Percentiles rank a stretch among this genome's conserved stretches.
phyloP scores from a whole-genome alignment of 2,329 filamentous ascomycete genomes.

The Colletotrichum kahawae region DNA sequence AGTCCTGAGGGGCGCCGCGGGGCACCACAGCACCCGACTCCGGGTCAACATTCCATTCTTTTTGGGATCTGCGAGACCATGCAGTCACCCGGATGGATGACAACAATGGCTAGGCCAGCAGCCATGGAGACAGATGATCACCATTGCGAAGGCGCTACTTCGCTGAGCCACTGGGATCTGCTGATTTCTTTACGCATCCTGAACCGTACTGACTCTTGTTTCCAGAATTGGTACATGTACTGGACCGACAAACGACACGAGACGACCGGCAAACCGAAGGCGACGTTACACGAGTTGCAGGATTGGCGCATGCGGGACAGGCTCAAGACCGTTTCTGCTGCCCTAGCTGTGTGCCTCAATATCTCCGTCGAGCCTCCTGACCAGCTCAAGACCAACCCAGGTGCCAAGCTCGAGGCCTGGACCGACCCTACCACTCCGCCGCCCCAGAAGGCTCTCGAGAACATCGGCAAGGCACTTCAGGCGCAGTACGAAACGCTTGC shows the following conservation, averaged over 20 bases:
- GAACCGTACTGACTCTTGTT: slow-evolving; percentile 20
- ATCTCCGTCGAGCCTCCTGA: slow-evolving; percentile 98
- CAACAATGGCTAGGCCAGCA: neutral
- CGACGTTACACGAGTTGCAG: slow-evolving; percentile 69
- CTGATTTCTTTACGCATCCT: neutral
- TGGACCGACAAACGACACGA: slow-evolving; percentile 98
- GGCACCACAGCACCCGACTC: neutral
- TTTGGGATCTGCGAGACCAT: neutral
- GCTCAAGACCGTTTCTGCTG: slow-evolving; percentile 94
- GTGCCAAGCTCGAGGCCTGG: slow-evolving; percentile 95
- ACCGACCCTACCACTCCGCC: slow-evolving; percentile 86
- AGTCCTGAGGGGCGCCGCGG: neutral
- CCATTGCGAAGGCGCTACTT: neutral
- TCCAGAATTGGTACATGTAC: slow-evolving; percentile 98
- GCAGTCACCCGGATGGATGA: neutral
- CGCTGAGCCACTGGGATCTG: neutral
- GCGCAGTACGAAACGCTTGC: slow-evolving; percentile 95
- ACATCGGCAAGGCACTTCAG: slow-evolving; percentile 95
- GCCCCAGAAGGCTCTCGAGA: slow-evolving; percentile 84
- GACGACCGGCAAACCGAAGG: slow-evolving; percentile 85
- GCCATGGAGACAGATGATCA: neutral
- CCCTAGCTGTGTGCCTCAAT: slow-evolving; percentile 92
- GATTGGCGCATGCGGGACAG: slow-evolving; percentile 98
- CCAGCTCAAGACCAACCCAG: slow-evolving; percentile 92
- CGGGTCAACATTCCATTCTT: neutral